Base-by-base conservation (phyloP, 1,284 basidiomycete species). In the Ceratobasidium sp. region DNA sequence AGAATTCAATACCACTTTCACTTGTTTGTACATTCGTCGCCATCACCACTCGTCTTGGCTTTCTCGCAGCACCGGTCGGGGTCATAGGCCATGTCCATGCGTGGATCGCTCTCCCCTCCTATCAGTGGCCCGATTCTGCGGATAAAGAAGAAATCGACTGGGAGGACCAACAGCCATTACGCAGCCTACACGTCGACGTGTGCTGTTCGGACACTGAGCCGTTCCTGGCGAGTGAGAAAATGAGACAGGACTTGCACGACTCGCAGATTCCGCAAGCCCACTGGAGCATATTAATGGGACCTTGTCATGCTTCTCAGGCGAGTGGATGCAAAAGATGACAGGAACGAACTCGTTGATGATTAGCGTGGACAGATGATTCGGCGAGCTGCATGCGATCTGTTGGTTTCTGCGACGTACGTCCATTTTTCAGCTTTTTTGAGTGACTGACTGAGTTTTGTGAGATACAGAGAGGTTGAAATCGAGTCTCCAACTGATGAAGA, bases 1-100 rank as follows among this genome's bases (percentile, higher is more conserved):
- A 58, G 52, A 16, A 23, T 6, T 58, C 65, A 32, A 84, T 89
- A 57, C 88, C 89, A 0, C 84, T 91, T 70, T 87, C 87, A 2
- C 80, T 90, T 32, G 85, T 86, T 52, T 88, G 86, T 78, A 77
- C 88, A 32, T 90, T 89, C 74, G 83, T 87, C 6, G 83, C 67
- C 1, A 80, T 91, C 53, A 83, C 83, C 10, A 81, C 82, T 16
- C 82, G 86, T 23, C 79, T 90, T 23, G 84, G 86, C 75, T 88
- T 87, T 70, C 89, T 87, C n/a, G n/a, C n/a, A n/a, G n/a, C n/a
- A n/a, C n/a, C n/a, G n/a, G n/a, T n/a, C n/a, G n/a, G n/a, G n/a
- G n/a, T n/a, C n/a, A n/a, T n/a, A 1, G 78, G 80, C n/a, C 82
- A 82, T 60, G 88, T 90, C 10, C 77, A 88, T 39, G 85, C 81